Conservation (phyloP, 495 filamentous ascomycete genomes). For the Aspergillus sclerotiicarbonarius region DNA sequence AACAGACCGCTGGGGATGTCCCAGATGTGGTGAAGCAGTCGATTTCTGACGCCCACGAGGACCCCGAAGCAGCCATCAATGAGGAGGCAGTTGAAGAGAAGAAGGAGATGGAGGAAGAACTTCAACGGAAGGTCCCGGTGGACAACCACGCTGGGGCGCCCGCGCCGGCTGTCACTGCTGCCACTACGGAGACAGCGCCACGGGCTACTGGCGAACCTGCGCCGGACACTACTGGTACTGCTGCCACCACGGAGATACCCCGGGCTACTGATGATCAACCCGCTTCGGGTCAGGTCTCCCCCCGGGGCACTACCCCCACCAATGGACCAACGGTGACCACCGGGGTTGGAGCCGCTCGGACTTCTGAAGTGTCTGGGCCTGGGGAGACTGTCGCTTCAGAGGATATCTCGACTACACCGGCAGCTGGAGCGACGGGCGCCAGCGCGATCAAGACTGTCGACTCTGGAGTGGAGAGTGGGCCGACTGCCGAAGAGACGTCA, state of each 20-base stretch:
- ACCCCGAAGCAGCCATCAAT: slow-evolving; percentile 70
- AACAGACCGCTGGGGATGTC: slow-evolving; percentile 56
- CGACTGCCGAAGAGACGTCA: slow-evolving; percentile 2
- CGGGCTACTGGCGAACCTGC: too few species aligned
- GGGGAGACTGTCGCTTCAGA: neutral
- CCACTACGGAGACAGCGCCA: slow-evolving; percentile 16
- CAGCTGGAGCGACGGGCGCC: slow-evolving; percentile 21
- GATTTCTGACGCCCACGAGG: slow-evolving; percentile 57
- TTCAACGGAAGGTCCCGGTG: slow-evolving; percentile 53
- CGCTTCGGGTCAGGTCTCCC: slow-evolving; percentile 44
- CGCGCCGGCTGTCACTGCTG: slow-evolving; percentile 49
- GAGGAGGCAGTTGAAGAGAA: slow-evolving; percentile 71
- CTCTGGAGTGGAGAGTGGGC: neutral
- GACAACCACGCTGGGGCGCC: slow-evolving; percentile 49
- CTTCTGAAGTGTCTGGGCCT: slow-evolving; percentile 6
- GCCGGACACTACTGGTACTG: too few species aligned
- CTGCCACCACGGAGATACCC: slow-evolving; percentile 32
- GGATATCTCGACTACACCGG: neutral
- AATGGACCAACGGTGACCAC: slow-evolving; percentile 37
- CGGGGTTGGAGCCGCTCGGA: slow-evolving; percentile 23
- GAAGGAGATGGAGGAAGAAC: slow-evolving; percentile 68
- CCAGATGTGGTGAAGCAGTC: slow-evolving; percentile 75
- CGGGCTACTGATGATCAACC: slow-evolving; percentile 17
- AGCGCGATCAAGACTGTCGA: slow-evolving; percentile 14
- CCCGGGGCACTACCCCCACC: slow-evolving; percentile 38